Evolutionary conservation across 1,139 yeast species (phyloP), one percentile per base, ranked within the genome.

Genomic region (Geotrichum australiense): DNA sequence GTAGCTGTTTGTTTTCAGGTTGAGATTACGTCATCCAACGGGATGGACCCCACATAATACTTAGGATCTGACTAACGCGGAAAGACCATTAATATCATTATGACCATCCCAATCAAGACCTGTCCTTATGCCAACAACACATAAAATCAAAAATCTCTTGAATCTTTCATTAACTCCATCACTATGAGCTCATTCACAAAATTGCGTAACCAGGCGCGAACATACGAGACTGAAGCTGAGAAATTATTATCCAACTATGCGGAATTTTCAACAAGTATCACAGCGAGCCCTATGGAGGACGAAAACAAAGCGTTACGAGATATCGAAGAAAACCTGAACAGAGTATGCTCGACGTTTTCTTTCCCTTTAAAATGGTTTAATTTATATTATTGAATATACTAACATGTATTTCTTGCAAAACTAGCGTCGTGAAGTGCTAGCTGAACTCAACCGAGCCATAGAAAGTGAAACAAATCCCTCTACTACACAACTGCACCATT

Each of bases 401-500:
- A 22, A 18, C 14, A 16, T 16, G 25, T n/a, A n/a, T 44, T 28
- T 21, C 7, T 35, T 39, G 10, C 30, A 27, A 7, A 5, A 42
- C 37, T 53, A 62, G 67, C 53, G 78, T 55, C 64, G 73, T 50
- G 67, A 61, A 43, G 52, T 66, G 34, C 53, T 72, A 14, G 61
- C 65, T 35, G 51, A 66, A 33, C 61, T 66, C 40, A 57, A 60
- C 40, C 62, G 68, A 42, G 59, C 70, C 23, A 73, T 77, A 36
- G 86, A 81, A 41, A 67, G 79, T 2, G 82, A 78, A 52, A 58
- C 71, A 14, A 62, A 69, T n/a, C 66, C 80, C 5, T 73, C 87
- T 2, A 75, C 91, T 1, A 75, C 91, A 0, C 84, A 85, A 61
- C 62, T 78, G 29, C 91, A 84, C 55, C 97, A 91, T 58, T 65